Conservation (phyloP, 805 yeast species). For the Myxozyma sirexii region DNA sequence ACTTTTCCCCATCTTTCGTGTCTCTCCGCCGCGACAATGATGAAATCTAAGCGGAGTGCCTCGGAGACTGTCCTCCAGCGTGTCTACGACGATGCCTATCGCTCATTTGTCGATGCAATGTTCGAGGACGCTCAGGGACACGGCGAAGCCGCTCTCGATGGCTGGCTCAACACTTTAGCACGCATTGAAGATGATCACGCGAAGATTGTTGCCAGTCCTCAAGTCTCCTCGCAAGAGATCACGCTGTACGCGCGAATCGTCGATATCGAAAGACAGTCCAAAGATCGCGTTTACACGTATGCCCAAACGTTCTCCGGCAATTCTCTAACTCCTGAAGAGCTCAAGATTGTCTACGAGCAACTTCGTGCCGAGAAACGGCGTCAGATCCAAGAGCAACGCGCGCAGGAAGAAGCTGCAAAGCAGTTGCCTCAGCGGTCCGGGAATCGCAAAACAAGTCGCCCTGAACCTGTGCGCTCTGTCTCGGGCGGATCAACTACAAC, state of each 20-base stretch:
- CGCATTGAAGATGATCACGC: conserved; percentile 42
- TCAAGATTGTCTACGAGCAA: conserved; percentile 24
- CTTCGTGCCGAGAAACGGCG: conserved; percentile 25
- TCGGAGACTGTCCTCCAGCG: conserved; percentile 40
- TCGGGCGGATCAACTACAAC: conserved; percentile 13
- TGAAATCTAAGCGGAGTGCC: conserved; percentile 27
- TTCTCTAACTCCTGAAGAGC: conserved; percentile 21
- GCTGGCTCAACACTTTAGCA: conserved; percentile 45
- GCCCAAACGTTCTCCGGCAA: conserved; percentile 24
- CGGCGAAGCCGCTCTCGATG: conserved; percentile 41
- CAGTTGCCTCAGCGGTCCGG: conserved; percentile 8
- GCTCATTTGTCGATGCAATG: conserved; percentile 46
- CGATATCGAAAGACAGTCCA: conserved; percentile 48
- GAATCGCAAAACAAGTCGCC: conserved; percentile 4
- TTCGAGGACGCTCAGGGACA: conserved; percentile 45
- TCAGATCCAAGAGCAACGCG: conserved; percentile 9
- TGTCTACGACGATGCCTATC: conserved; percentile 48
- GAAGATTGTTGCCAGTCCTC: conserved; percentile 40
- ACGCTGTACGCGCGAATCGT: conserved; percentile 43
- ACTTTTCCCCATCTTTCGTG: neutral
- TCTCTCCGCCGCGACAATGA: conserved; percentile 3
- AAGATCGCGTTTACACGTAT: conserved; percentile 41
- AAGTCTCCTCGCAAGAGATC: conserved; percentile 42
- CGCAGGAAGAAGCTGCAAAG: conserved; percentile 10
- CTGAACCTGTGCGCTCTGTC: conserved; percentile 9